phyloP scores from a whole-genome alignment of 345 rosid species.

The Geranium brycei region DNA sequence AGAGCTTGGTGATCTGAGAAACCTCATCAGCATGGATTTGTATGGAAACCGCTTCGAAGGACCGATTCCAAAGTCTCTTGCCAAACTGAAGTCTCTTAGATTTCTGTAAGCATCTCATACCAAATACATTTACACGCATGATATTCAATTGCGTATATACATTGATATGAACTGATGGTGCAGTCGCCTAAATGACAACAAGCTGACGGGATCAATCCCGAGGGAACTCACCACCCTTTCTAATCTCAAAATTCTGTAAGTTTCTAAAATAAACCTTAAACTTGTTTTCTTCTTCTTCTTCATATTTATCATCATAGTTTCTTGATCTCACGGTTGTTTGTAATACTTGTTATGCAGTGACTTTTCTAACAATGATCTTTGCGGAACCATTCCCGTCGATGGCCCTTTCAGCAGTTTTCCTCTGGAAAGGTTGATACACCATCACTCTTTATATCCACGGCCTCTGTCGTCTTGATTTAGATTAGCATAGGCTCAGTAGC shows the following conservation, averaged over 20 bases:
- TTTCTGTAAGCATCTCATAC: constrained; percentile 39
- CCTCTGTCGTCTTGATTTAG: background rate
- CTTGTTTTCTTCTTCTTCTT: background rate
- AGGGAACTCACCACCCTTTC: constrained; percentile 45
- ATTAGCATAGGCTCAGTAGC: too few relatives aligned
- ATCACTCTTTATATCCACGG: background rate
- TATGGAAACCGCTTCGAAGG: constrained; percentile 45
- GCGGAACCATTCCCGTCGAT: constrained; percentile 64
- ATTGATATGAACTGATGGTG: constrained; percentile 6
- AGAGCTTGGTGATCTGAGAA: constrained; percentile 47
- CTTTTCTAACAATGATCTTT: constrained; percentile 52
- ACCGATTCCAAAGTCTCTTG: constrained; percentile 44
- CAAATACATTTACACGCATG: background rate
- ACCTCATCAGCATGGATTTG: constrained; percentile 52
- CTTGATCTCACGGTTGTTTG: background rate
- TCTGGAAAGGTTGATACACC: constrained; percentile 34
- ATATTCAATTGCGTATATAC: background rate
- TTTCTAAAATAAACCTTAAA: constrained; percentile 1
- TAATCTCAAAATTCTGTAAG: constrained; percentile 55
- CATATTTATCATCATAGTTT: background rate
- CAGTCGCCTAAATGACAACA: constrained; percentile 60
- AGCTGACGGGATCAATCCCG: constrained; percentile 50
- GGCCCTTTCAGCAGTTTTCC: constrained; percentile 53
- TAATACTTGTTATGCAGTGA: constrained; percentile 28
- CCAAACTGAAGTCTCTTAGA: constrained; percentile 49